Percentiles rank a stretch among this genome's conserved stretches.
Evolutionary conservation across 352 stramenopile species (phyloP).

Genomic region (Globisporangium middletonii): DNA sequence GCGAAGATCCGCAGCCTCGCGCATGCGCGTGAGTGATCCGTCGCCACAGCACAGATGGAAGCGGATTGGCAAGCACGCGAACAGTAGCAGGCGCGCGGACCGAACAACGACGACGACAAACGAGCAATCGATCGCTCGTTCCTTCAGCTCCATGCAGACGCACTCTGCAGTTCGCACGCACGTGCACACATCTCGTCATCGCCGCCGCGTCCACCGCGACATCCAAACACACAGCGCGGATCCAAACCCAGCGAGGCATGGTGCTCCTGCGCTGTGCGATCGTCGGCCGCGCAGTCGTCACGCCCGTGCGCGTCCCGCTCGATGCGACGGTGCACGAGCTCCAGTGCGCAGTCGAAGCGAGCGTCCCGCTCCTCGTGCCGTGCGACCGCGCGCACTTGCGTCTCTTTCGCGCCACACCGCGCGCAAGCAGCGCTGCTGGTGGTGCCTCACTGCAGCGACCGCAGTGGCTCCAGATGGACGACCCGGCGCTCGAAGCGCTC

Average conservation of each 20-base stretch:
- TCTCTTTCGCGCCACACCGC: constrained; percentile 2
- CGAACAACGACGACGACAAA: not conserved
- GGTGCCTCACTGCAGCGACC: not conserved
- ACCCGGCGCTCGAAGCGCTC: not conserved
- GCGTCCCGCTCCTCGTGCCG: not conserved
- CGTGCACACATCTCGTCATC: not conserved
- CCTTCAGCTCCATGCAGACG: not conserved
- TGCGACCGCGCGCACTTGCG: not conserved
- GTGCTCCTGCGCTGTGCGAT: constrained; percentile 2
- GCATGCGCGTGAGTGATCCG: no score
- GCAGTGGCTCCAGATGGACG: constrained; percentile 1
- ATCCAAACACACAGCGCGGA: not conserved
- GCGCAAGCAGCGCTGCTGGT: not conserved
- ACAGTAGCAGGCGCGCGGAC: not conserved
- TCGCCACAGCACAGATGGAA: not conserved
- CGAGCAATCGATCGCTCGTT: not conserved
- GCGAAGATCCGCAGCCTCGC: no score
- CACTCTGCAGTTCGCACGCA: not conserved
- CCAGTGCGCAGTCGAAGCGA: not conserved
- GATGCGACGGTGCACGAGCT: constrained; percentile 1
- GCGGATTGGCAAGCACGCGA: not conserved
- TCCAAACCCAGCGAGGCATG: not conserved
- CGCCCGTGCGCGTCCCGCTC: not conserved
- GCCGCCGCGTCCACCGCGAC: not conserved
- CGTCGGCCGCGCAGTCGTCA: not conserved